Percentiles rank a stretch among this genome's conserved stretches.
Evolutionary conservation across 1,139 yeast species (phyloP).

Genomic region (Suhomyces wounanorum): DNA sequence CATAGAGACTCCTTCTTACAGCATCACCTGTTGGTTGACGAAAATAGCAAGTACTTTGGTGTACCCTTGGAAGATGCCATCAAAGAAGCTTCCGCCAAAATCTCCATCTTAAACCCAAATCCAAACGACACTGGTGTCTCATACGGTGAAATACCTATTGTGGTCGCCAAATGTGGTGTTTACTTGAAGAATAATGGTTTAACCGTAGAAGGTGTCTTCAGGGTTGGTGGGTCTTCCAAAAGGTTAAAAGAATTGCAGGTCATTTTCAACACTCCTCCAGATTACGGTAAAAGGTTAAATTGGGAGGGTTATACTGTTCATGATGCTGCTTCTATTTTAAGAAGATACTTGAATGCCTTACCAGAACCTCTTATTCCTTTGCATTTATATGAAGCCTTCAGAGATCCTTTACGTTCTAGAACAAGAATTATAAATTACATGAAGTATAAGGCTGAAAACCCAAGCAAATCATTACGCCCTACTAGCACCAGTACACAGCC

Average conservation of each 20-base stretch:
- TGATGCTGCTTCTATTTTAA: slow-evolving; percentile 89
- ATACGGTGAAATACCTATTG: slow-evolving; percentile 80
- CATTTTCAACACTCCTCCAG: slow-evolving; percentile 83
- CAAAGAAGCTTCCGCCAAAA: slow-evolving; percentile 71
- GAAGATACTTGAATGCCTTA: slow-evolving; percentile 82
- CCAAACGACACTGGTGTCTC: slow-evolving; percentile 56
- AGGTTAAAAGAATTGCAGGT: slow-evolving; percentile 84
- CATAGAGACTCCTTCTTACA: slow-evolving; percentile 59
- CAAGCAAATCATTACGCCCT: slow-evolving; percentile 28
- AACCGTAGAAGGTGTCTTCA: slow-evolving; percentile 83
- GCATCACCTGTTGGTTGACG: slow-evolving; percentile 44
- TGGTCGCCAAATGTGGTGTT: slow-evolving; percentile 95
- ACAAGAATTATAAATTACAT: slow-evolving; percentile 63
- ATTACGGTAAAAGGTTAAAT: slow-evolving; percentile 78
- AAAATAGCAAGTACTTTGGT: slow-evolving; percentile 74
- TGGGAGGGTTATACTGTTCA: slow-evolving; percentile 98
- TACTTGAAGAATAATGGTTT: slow-evolving; percentile 76
- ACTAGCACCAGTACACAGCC: background rate
- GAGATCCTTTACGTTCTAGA: slow-evolving; percentile 71
- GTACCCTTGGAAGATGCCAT: slow-evolving; percentile 74
- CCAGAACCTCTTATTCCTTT: slow-evolving; percentile 93
- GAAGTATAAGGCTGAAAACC: slow-evolving; percentile 53
- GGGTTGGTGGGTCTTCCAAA: slow-evolving; percentile 91
- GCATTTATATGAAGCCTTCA: slow-evolving; percentile 70
- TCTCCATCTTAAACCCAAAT: slow-evolving; percentile 57